Conservation (phyloP, 2,329 filamentous ascomycete species). For the Fusarium miscanthi region DNA sequence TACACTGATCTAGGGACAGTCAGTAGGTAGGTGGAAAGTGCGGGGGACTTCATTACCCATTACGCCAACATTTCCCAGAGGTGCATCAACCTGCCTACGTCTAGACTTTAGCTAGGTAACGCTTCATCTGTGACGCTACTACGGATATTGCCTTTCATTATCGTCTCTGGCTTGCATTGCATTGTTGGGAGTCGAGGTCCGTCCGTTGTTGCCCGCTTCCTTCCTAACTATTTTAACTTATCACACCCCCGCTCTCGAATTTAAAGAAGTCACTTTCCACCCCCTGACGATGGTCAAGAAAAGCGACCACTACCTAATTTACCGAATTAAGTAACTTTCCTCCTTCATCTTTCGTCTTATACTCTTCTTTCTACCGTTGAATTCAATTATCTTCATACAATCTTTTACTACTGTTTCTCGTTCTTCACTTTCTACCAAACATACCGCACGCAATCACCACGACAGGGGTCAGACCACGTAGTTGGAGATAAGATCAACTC, state of each 20-base stretch:
- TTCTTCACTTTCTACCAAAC: not conserved
- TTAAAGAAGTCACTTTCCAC: conserved; percentile 28
- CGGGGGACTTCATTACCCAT: conserved; percentile 24
- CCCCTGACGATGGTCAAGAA: conserved; percentile 35
- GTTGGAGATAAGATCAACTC: conserved; percentile 19
- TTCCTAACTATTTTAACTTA: conserved; percentile 28
- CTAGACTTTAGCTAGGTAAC: conserved; percentile 18
- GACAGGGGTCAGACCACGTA: conserved; percentile 16
- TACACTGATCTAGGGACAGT: conserved; percentile 37
- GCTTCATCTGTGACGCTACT: conserved; percentile 25
- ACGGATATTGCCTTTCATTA: conserved; percentile 16
- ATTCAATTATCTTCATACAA: conserved; percentile 9
- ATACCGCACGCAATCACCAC: conserved; percentile 12
- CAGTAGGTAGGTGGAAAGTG: conserved; percentile 26
- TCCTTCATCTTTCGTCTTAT: conserved; percentile 18
- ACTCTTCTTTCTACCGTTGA: not conserved
- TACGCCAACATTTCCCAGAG: conserved; percentile 10
- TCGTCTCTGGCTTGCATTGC: conserved; percentile 29
- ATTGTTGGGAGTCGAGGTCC: conserved; percentile 19
- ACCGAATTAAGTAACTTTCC: conserved; percentile 25
- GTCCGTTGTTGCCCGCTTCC: conserved; percentile 16
- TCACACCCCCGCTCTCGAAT: conserved; percentile 39
- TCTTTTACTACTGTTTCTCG: not conserved
- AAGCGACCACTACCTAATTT: conserved; percentile 32
- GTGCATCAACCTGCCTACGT: not conserved